Percentiles rank a stretch among this genome's conserved stretches.
Evolutionary conservation across 208 protist species (phyloP).

Genomic region (Trypanosoma platydactyli): DNA sequence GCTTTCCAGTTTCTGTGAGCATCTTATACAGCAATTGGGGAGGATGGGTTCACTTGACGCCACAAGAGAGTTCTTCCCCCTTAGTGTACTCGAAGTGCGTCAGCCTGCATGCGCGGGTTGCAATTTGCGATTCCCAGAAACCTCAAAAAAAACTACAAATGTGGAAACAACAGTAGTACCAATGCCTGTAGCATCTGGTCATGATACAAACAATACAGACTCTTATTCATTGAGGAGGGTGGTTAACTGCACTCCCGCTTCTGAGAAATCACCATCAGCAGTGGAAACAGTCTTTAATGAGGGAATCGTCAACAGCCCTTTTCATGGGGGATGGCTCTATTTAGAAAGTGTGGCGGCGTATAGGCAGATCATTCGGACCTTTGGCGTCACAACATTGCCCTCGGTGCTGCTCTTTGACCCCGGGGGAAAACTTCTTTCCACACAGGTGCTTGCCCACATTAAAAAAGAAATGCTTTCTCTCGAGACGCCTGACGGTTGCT

Average conservation of each 20-base stretch:
- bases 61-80: not conserved
- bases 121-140: not conserved
- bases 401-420: conserved; percentile 64
- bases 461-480: conserved; percentile 43
- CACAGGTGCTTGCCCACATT: conserved; percentile 46
- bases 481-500: not conserved
- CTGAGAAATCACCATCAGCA: not conserved
- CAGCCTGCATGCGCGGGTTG: not conserved
- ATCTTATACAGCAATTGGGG: conserved; percentile 2
- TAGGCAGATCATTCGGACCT: conserved; percentile 49
- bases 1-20: conserved; percentile 8
- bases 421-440: conserved; percentile 47
- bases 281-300: not conserved
- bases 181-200: not conserved
- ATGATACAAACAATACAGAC: not conserved
- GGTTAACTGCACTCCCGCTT: not conserved
- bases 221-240: not conserved
- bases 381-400: conserved; percentile 53
- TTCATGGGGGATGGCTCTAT: conserved; percentile 67
- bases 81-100: conserved; percentile 21
- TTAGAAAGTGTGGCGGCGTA: conserved; percentile 61
- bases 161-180: not conserved
- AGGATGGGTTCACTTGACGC: not conserved
- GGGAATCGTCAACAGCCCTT: conserved; percentile 23
- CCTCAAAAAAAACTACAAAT: not conserved